Evolutionary conservation across 768 basidiomycete genomes (phyloP).

Genomic region (Kwoniella bestiolae): DNA sequence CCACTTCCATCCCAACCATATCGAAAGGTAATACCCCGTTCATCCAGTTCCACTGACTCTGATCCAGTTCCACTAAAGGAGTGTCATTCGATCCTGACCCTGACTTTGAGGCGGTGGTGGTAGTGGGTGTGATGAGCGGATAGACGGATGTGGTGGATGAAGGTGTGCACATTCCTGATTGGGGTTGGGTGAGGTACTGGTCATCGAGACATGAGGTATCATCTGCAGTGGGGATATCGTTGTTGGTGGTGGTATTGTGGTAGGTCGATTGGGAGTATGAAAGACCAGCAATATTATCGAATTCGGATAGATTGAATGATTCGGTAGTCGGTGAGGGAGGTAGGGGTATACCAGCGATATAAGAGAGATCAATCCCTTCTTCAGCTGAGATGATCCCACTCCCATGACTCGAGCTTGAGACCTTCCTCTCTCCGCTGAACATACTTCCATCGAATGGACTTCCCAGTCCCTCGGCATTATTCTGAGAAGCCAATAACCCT

Average conservation of each 20-base stretch:
- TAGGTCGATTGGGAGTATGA: neutral
- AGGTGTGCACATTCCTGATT: neutral
- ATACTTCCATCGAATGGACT: neutral
- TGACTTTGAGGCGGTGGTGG: no score
- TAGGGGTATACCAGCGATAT: conserved; percentile 19
- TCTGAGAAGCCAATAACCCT: conserved; percentile 5
- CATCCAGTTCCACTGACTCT: conserved; percentile 13
- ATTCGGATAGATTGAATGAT: neutral
- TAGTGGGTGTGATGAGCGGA: neutral
- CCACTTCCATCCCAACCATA: conserved; percentile 14
- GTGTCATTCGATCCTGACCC: neutral
- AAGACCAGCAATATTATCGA: neutral
- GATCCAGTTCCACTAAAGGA: neutral
- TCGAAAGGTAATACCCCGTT: conserved; percentile 6
- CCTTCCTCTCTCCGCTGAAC: neutral
- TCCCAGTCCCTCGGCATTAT: neutral
- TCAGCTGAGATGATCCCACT: neutral
- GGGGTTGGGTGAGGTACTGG: neutral
- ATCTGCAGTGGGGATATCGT: neutral
- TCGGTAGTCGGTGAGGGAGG: neutral
- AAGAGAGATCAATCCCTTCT: conserved; percentile 4
- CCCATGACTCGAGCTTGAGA: conserved; percentile 3
- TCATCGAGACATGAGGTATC: neutral
- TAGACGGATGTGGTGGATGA: neutral
- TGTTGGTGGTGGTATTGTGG: neutral